These are phyloP conservation scores for Pyrenochaeta sp. DNA, from an alignment of 2,329 filamentous ascomycete genomes.

Conservation along the genomic window DNA sequence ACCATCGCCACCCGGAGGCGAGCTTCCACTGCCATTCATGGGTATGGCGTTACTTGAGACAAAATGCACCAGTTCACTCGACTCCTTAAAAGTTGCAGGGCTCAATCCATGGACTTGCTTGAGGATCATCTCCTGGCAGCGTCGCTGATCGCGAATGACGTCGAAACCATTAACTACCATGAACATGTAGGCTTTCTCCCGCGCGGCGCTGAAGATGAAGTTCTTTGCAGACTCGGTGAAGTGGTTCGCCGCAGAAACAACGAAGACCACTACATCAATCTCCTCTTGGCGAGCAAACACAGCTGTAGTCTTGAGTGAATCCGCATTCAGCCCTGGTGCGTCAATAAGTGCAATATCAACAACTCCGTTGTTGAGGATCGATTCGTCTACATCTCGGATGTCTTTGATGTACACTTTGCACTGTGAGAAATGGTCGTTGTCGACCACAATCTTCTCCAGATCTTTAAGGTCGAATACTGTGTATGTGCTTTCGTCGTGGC, in stretches of 20 bases:
- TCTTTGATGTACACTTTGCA: conserved; percentile 98
- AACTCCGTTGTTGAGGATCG: conserved; percentile 93
- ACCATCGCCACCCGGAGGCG: conserved; percentile 46
- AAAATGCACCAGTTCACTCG: conserved; percentile 92
- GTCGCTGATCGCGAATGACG: conserved; percentile 87
- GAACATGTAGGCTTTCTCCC: conserved; percentile 98
- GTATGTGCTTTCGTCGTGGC: conserved; percentile 93
- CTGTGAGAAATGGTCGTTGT: conserved; percentile 87
- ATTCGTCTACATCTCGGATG: conserved; percentile 87
- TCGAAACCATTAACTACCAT: conserved; percentile 99
- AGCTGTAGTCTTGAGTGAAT: conserved; percentile 96
- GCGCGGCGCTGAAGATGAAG: conserved; percentile 93
- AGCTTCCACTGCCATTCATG: conserved; percentile 57
- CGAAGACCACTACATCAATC: conserved; percentile 98
- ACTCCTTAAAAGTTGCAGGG: conserved; percentile 91
- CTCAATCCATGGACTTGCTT: conserved; percentile 90
- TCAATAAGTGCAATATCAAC: conserved; percentile 98
- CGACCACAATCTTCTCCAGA: conserved; percentile 87
- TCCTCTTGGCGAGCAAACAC: conserved; percentile 97
- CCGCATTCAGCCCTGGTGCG: conserved; percentile 92
- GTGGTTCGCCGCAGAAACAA: conserved; percentile 96
- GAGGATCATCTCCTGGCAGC: conserved; percentile 91
- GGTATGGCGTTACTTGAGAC: conserved; percentile 97
- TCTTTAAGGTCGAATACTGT: conserved; percentile 81
- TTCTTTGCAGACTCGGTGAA: conserved; percentile 98